Evolutionary conservation across 352 stramenopile species (phyloP).

Genomic region (Pythium aristosporum): DNA sequence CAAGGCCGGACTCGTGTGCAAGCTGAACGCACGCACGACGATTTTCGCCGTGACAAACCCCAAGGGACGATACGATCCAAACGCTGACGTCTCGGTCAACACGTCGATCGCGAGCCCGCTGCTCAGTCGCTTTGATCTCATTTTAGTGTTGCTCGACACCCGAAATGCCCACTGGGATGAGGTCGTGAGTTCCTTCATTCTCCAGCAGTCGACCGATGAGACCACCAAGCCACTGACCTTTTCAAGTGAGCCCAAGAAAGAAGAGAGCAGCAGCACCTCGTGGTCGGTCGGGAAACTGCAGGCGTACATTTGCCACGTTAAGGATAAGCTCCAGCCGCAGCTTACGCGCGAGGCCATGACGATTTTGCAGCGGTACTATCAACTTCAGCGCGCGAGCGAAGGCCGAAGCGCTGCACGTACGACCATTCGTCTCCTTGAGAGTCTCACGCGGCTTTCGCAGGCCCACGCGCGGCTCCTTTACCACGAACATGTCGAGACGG

Average conservation of each 20-base stretch:
- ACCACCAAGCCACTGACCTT: constrained; percentile 11
- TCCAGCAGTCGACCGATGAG: constrained; percentile 79
- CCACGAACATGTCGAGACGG: constrained; percentile 58
- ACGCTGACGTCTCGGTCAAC: constrained; percentile 91
- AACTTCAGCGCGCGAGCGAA: constrained; percentile 66
- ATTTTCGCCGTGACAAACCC: constrained; percentile 97
- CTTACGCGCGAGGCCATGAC: constrained; percentile 78
- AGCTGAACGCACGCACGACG: constrained; percentile 94
- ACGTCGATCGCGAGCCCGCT: constrained; percentile 95
- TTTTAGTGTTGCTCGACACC: constrained; percentile 94
- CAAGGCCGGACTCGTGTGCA: constrained; percentile 97
- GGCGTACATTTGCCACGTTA: constrained; percentile 92
- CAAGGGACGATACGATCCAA: constrained; percentile 84
- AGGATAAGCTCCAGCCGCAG: constrained; percentile 84
- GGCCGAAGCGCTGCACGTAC: constrained; percentile 70
- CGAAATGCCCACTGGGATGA: constrained; percentile 88
- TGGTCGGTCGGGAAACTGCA: constrained; percentile 92
- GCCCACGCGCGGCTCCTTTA: constrained; percentile 90
- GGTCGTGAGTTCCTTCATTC: constrained; percentile 94
- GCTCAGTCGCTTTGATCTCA: constrained; percentile 97
- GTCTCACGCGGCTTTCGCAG: constrained; percentile 90
- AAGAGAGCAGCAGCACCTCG: background rate
- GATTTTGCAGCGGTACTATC: constrained; percentile 92
- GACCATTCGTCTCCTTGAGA: constrained; percentile 95
- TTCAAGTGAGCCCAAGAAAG: constrained; percentile 16